Percentiles rank a stretch among this genome's conserved stretches.
Evolutionary conservation across 2,329 filamentous ascomycete species (phyloP).

Genomic region (Gaeumannomyces sp.): DNA sequence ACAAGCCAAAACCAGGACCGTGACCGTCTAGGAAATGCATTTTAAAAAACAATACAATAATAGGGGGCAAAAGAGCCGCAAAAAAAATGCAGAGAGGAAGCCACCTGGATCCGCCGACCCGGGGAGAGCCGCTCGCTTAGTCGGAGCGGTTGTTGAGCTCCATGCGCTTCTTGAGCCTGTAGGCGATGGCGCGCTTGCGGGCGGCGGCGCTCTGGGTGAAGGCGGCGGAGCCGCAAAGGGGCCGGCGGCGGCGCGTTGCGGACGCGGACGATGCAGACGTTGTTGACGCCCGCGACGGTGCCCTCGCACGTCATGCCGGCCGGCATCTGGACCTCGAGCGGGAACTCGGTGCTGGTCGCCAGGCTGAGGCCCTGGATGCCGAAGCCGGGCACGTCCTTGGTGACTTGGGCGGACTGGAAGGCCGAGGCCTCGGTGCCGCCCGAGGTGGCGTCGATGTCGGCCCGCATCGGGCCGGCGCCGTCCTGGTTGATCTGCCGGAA

Average conservation of each 20-base stretch:
- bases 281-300: constrained; percentile 48
- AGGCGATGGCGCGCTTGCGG: constrained; percentile 58
- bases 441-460: constrained; percentile 55
- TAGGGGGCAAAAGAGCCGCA: background rate
- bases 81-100: background rate
- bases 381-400: constrained; percentile 54
- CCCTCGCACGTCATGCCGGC: constrained; percentile 59
- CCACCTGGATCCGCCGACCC: no score
- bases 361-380: constrained; percentile 50
- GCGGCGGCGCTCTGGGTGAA: constrained; percentile 55
- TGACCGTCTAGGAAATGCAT: background rate
- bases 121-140: background rate
- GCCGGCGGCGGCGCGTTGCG: constrained; percentile 56
- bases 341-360: constrained; percentile 57
- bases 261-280: constrained; percentile 60
- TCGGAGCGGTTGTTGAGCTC: constrained; percentile 5
- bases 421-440: constrained; percentile 54
- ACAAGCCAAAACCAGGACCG: background rate
- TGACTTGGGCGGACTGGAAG: constrained; percentile 54
- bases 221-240: constrained; percentile 60
- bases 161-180: constrained; percentile 32
- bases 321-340: constrained; percentile 59
- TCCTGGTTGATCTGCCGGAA: constrained; percentile 61
- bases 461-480: constrained; percentile 57
- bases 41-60: background rate